These are phyloP conservation scores for Rhodomyrtus tomentosa DNA, from an alignment of 345 rosid species.

Conservation along the genomic window DNA sequence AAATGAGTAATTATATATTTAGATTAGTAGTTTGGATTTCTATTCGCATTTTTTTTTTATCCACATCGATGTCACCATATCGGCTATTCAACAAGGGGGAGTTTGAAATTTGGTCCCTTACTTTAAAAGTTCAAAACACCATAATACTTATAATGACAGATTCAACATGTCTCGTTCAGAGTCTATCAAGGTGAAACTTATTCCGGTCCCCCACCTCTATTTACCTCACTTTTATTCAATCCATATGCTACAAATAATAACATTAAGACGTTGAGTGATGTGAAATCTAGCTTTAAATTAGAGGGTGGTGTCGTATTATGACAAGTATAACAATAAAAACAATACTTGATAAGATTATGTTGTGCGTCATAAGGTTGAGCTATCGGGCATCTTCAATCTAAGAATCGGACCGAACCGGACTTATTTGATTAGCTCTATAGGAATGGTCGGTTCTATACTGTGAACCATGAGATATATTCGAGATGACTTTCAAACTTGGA, in stretches of 20 bases:
- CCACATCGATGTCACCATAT: background rate
- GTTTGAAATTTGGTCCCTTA: background rate
- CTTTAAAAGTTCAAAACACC: background rate
- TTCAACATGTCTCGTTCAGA: background rate
- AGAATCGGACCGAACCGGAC: background rate
- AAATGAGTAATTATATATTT: background rate
- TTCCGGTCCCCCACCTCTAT: background rate
- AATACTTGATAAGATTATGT: background rate
- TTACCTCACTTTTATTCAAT: background rate
- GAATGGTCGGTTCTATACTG: background rate
- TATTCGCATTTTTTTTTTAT: background rate
- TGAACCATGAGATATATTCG: too few relatives aligned
- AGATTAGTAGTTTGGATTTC: background rate
- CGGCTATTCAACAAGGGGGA: background rate
- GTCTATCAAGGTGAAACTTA: background rate
- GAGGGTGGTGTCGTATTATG: background rate
- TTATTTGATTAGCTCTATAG: background rate
- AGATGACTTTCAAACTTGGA: too few relatives aligned
- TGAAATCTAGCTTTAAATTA: background rate
- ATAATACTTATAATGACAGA: background rate
- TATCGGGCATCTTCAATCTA: background rate
- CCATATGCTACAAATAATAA: background rate
- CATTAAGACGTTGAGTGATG: background rate
- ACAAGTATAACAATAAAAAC: background rate
- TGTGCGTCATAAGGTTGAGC: background rate